Percentiles rank a stretch among this genome's conserved stretches.
Evolutionary conservation across 176 grass and related monocot genomes (phyloP).

Genomic region (Triticum timopheevii): DNA sequence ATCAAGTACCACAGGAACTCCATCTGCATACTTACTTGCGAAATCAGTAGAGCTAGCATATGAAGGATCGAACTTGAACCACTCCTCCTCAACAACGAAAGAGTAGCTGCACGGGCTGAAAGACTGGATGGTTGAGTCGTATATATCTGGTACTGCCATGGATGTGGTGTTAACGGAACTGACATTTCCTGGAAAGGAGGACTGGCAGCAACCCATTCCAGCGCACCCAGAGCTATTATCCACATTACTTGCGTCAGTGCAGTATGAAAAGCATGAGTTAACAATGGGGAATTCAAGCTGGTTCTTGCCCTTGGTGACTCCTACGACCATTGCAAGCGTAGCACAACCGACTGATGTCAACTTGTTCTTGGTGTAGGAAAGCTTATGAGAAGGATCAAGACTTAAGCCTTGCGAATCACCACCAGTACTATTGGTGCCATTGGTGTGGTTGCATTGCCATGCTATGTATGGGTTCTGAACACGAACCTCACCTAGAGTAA

Average conservation of each 20-base stretch:
- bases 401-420: not conserved
- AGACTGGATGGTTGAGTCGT: not conserved
- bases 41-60: not conserved
- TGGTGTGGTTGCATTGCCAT: not conserved
- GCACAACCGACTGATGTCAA: not conserved
- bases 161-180: not conserved
- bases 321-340: not conserved
- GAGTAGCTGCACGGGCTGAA: conserved; percentile 3
- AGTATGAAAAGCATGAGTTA: not conserved
- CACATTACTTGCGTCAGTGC: not conserved
- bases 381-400: not conserved
- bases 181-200: not conserved
- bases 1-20: not conserved
- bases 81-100: not conserved
- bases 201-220: conserved; percentile 2
- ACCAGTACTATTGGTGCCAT: not conserved
- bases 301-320: not conserved
- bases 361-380: not conserved
- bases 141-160: not conserved
- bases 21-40: not conserved
- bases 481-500: not conserved
- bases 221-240: not conserved
- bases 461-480: not conserved
- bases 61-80: not conserved
- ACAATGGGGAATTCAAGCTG: not conserved